Base-by-base conservation (phyloP, 495 filamentous ascomycete genomes). In the Pseudoneurospora amorphoporcata region DNA sequence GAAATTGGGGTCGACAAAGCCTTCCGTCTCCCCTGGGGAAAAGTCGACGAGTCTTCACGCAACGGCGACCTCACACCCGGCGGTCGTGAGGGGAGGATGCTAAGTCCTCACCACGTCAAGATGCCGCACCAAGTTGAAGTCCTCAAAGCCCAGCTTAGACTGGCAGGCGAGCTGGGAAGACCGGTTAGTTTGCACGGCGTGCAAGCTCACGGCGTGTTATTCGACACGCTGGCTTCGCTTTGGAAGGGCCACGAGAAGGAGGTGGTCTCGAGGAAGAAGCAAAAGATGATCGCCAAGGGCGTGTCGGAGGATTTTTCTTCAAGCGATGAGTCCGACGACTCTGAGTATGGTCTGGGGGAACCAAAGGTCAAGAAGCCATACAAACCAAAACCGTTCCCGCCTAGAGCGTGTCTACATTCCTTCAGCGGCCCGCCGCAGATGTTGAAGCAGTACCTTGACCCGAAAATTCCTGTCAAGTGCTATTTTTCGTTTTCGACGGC, bases 181-280 rank as follows among this genome's bases (percentile, higher is more conserved):
- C 87, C 94, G 0, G 95, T 94, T 3, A 95, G 92, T 16, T 85
- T 98, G 0, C 95, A 98, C 77, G 94, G 94, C 35, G 96, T 98
- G 17, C 92, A 95, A 79, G 93, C 92, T 0, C 95, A 98, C 76
- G 96, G 95, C 0, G 83, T 90, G 2, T 76, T 98, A 2, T 91
- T 93, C 70, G 92, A 97, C 16, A 85, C 90, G 2, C 78, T 98
- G 32, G 84, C 89, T 70, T 87, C 88, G 69, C 81, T 92, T 41
- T 99, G 94, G 94, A 89, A 89, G 75, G 95, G 94, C 0, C 86
- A 93, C 77, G 94, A 98, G 80, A 89, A 88, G 75, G 84, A 87
- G 53, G 82, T 91, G 3, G 77, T 89, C 2, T 92, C 92, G 68
- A 88, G 88, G 70, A 86, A 90, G 72, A 85, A 93, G 76, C 84